phyloP scores from a whole-genome alignment of 2,329 filamentous ascomycete genomes.

The Aspergillus costaricaensis region DNA sequence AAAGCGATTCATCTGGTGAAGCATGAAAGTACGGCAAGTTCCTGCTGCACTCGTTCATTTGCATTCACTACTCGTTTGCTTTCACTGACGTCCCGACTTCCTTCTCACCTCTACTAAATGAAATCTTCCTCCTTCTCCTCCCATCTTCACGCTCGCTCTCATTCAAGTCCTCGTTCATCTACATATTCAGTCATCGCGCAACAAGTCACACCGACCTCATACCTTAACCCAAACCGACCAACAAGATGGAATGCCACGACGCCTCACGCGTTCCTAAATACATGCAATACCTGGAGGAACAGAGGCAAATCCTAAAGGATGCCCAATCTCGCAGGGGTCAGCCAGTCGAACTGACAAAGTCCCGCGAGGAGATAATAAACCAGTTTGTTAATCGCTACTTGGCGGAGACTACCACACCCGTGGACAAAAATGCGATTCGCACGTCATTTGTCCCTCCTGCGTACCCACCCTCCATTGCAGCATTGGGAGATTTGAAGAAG shows the following conservation, averaged over 20 bases:
- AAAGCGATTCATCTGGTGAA: too few species aligned
- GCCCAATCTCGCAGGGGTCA: slow-evolving; percentile 18
- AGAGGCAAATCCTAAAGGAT: slow-evolving; percentile 17
- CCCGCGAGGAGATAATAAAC: slow-evolving; percentile 20
- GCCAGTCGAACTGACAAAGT: slow-evolving; percentile 10
- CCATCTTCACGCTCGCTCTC: too few species aligned
- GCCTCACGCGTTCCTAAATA: slow-evolving; percentile 16
- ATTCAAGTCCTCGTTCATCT: too few species aligned
- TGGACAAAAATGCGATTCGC: background rate
- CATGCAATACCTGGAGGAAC: slow-evolving; percentile 8
- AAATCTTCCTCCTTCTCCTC: too few species aligned
- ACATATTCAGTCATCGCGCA: too few species aligned
- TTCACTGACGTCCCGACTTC: too few species aligned
- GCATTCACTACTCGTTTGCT: too few species aligned
- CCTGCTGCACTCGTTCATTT: too few species aligned
- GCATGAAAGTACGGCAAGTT: too few species aligned
- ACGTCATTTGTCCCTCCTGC: slow-evolving; percentile 23
- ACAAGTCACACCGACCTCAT: too few species aligned
- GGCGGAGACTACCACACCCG: background rate
- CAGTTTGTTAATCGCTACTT: slow-evolving; percentile 17
- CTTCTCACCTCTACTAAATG: too few species aligned
- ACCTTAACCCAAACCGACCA: too few species aligned
- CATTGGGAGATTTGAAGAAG: slow-evolving; percentile 24
- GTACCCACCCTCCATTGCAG: slow-evolving; percentile 21
- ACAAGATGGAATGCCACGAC: slow-evolving; percentile 21